Evolutionary conservation across 805 yeast genomes (phyloP), one percentile per base, ranked within the genome.

Genomic region (Cyberlindnera galapagoensis): DNA sequence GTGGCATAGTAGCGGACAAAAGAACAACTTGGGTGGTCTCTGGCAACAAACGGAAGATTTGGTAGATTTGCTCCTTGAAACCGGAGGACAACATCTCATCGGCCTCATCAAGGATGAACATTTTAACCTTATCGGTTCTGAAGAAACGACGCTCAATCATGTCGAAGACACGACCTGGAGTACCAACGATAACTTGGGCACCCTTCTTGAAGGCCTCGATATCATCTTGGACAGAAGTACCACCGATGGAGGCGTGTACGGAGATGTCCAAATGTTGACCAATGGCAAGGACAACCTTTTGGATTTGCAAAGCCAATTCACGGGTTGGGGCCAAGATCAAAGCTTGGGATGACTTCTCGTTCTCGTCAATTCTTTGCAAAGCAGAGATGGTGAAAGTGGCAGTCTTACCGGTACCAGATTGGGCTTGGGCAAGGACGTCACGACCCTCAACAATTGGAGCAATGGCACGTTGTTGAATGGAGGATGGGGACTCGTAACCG

Each of bases 361-460:
- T 66, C 50, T 78, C 71, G 60, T 88, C 95, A 40, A 87, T 73
- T 62, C 72, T 73, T 62, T 76, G 80, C 54, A 77, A 70, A 53
- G 79, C 77, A 49, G 80, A 80, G 46, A 90, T 86, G 52, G 97
- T 76, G 72, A 90, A 90, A 36, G 98, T 90, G 52, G 97, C 98
- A 31, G 98, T 90, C 71, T 90, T 90, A 67, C 98, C 98, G 36
- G 98, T 90, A 68, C 98, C 98, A 30, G 96, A 86, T 70, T 90
- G 98, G 44, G 98, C 97, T 69, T 90, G 98, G 46, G 97, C 98
- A 49, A 90, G 77, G 38, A 87, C 94, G 65, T 90, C 97, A 63
- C 86, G 81, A 42, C 95, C 96, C 61, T 80, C 82, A 54, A 85
- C 80, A 61, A 92, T 88, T 63, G 95, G 98, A 65, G 81, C 69